Conservation (phyloP, 2,329 filamentous ascomycete species). For the Exutisphaerella laricina region DNA sequence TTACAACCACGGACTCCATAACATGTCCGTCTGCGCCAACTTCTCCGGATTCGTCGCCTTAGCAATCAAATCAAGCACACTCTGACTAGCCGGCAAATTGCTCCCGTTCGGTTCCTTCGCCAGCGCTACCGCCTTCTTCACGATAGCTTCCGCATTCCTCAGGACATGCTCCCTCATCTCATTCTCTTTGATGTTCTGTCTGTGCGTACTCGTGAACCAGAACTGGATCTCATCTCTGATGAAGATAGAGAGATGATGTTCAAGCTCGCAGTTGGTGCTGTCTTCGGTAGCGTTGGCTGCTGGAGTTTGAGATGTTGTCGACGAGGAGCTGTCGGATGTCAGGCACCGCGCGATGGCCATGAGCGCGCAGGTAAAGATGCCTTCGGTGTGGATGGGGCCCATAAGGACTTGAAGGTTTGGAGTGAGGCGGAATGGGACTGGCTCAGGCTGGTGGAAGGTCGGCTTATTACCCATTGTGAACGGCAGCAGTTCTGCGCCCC, state of each 20-base stretch:
- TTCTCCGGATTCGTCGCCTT: constrained; percentile 89
- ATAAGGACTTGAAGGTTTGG: constrained; percentile 94
- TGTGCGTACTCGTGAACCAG: constrained; percentile 82
- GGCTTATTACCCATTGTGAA: constrained; percentile 79
- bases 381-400: constrained; percentile 91
- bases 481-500: constrained; percentile 91
- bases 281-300: constrained; percentile 18
- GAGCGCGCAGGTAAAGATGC: constrained; percentile 88
- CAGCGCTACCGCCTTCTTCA: constrained; percentile 80
- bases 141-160: constrained; percentile 81
- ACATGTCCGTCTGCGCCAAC: constrained; percentile 76
- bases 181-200: constrained; percentile 56
- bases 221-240: constrained; percentile 97
- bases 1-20: constrained; percentile 97
- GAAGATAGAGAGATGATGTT: constrained; percentile 89
- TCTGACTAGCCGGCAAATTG: constrained; percentile 91
- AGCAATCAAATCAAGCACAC: constrained; percentile 89
- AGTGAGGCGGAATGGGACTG: constrained; percentile 93
- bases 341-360: constrained; percentile 96
- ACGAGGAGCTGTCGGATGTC: constrained; percentile 60
- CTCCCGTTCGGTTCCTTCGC: constrained; percentile 61
- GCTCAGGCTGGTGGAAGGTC: constrained; percentile 90
- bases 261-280: constrained; percentile 59
- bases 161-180: constrained; percentile 75
- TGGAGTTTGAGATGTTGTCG: constrained; percentile 14